phyloP scores from a whole-genome alignment of 2,329 filamentous ascomycete species.

The Penicillium janthinellum region DNA sequence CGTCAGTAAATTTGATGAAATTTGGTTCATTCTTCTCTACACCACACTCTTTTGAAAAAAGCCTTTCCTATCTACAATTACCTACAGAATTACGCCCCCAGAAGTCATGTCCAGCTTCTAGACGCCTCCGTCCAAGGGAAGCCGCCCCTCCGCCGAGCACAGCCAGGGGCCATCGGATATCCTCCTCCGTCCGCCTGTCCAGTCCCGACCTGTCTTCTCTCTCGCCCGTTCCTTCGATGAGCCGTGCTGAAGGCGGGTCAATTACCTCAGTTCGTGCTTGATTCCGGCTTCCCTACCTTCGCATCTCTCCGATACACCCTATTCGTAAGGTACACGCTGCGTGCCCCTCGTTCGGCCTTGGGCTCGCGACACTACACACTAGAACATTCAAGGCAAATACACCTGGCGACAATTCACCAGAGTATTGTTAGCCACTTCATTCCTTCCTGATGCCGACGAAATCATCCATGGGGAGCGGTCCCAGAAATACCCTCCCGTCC shows the following conservation, averaged over 20 bases:
- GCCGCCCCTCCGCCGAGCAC: constrained; percentile 24
- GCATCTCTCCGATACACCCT: neutral
- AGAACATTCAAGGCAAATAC: neutral
- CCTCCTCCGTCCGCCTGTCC: constrained; percentile 7
- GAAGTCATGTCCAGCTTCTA: constrained; percentile 22
- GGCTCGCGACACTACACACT: neutral
- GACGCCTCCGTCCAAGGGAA: constrained; percentile 17
- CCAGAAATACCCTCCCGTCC: constrained; percentile 1
- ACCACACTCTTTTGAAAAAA: neutral
- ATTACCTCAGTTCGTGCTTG: constrained; percentile 18
- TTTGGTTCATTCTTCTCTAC: constrained; percentile 9
- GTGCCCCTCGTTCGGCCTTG: neutral
- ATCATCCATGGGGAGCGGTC: neutral
- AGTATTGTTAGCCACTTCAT: neutral
- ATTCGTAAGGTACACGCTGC: neutral
- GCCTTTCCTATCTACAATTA: neutral
- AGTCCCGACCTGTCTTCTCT: constrained; percentile 1
- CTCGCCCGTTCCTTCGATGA: constrained; percentile 10
- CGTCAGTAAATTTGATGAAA: constrained; percentile 27
- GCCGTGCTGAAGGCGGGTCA: constrained; percentile 13
- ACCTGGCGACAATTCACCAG: neutral
- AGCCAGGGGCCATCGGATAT: constrained; percentile 23
- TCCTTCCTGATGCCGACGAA: constrained; percentile 10
- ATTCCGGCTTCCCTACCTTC: constrained; percentile 23
- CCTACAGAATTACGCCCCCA: neutral